Conservation (phyloP, 1,284 basidiomycete genomes). For the Coniophora puteana region DNA sequence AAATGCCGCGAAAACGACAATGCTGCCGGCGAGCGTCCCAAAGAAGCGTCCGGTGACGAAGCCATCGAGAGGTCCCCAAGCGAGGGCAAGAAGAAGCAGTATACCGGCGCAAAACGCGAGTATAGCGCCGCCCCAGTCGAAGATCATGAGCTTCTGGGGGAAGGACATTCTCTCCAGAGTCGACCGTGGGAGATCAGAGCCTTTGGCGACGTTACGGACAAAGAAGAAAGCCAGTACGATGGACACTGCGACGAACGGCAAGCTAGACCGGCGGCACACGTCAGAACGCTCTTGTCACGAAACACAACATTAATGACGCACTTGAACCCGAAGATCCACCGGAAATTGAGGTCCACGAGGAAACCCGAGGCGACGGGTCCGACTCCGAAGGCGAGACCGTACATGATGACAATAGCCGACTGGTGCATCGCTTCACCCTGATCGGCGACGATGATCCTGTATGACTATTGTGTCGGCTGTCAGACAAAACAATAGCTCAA, state of each 20-base stretch:
- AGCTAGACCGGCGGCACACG: conserved; percentile 14
- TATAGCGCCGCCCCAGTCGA: conserved; percentile 20
- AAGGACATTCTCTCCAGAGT: neutral
- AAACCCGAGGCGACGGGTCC: conserved; percentile 36
- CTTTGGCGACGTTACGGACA: too few relatives aligned
- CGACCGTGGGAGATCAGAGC: neutral
- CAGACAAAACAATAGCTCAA: too few relatives aligned
- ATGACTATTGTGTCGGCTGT: too few relatives aligned
- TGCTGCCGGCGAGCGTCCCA: conserved; percentile 14
- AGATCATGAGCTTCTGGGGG: conserved; percentile 12
- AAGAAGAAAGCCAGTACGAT: conserved; percentile 31
- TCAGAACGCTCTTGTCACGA: too few relatives aligned
- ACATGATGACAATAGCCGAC: conserved; percentile 31
- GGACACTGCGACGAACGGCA: conserved; percentile 13
- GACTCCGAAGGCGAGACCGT: conserved; percentile 30
- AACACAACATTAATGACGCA: conserved; percentile 12
- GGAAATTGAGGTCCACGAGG: conserved; percentile 29
- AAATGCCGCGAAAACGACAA: conserved; percentile 17
- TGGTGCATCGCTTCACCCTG: conserved; percentile 32
- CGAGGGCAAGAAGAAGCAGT: conserved; percentile 20
- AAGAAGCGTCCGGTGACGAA: conserved; percentile 18
- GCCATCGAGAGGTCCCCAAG: conserved; percentile 16
- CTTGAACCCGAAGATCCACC: conserved; percentile 42
- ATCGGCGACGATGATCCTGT: conserved; percentile 30
- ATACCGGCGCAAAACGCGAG: conserved; percentile 19